Conservation (phyloP, 2,329 filamentous ascomycete species). For the Botrytis porri region DNA sequence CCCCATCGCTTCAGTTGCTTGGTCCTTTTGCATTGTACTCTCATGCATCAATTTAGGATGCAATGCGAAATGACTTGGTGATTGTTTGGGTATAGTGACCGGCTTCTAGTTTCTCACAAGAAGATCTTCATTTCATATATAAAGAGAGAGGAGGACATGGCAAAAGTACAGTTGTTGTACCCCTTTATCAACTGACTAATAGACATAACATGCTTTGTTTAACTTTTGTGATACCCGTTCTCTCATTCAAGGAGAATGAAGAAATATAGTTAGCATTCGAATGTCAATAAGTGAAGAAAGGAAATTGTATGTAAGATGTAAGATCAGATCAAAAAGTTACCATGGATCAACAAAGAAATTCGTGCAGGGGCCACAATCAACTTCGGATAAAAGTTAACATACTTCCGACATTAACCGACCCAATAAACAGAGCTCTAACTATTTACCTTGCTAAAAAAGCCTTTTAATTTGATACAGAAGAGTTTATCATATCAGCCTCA, state of each 20-base stretch:
- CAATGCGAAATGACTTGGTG: neutral
- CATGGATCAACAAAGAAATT: neutral
- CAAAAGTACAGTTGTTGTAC: neutral
- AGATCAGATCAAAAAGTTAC: neutral
- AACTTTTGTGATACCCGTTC: neutral
- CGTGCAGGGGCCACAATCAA: neutral
- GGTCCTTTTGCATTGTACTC: conserved; percentile 4
- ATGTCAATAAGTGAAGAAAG: neutral
- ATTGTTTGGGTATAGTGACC: neutral
- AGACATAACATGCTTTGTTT: neutral
- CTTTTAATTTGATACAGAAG: conserved; percentile 10
- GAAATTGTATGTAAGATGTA: no score
- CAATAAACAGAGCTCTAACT: neutral
- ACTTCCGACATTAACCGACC: neutral
- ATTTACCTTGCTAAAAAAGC: conserved; percentile 17
- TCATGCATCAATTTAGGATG: conserved; percentile 10
- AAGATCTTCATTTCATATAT: neutral
- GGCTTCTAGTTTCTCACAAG: neutral
- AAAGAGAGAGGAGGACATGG: neutral
- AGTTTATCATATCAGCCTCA: conserved; percentile 20
- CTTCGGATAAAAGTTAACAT: conserved; percentile 8
- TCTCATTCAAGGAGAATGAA: neutral
- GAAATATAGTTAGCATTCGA: neutral
- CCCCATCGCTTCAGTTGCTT: neutral
- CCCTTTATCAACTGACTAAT: neutral